Conservation (phyloP, 106 monocot genomes). For the Allium sativum region DNA sequence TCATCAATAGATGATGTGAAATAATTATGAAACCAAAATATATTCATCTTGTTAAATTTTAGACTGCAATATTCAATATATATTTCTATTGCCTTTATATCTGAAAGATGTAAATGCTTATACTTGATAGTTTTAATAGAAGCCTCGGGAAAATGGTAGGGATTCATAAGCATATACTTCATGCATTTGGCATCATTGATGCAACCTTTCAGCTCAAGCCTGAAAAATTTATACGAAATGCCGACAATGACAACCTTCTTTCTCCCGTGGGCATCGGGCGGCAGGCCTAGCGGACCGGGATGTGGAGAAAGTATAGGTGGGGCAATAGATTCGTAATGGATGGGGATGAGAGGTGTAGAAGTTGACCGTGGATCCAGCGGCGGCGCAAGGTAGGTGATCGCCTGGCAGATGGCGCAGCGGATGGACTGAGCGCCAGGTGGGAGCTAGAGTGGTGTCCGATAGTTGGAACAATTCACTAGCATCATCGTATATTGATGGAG, state of each 20-base stretch:
- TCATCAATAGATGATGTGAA: too few relatives aligned
- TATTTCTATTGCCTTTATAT: too few relatives aligned
- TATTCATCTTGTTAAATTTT: too few relatives aligned
- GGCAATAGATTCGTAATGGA: constrained; percentile 7
- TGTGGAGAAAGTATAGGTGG: neutral
- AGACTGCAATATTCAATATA: too few relatives aligned
- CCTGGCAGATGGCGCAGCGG: constrained; percentile 50
- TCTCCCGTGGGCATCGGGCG: constrained; percentile 22
- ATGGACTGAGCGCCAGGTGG: constrained; percentile 32
- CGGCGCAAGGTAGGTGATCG: constrained; percentile 37
- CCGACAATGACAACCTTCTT: constrained; percentile 59
- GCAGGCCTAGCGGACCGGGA: neutral
- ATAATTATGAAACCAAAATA: too few relatives aligned
- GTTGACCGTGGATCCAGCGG: too few relatives aligned
- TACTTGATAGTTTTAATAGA: too few relatives aligned
- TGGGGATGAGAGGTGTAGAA: constrained; percentile 5
- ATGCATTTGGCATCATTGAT: constrained; percentile 71
- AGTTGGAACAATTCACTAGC: constrained; percentile 39
- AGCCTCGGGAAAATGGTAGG: constrained; percentile 41
- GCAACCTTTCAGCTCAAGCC: constrained; percentile 57
- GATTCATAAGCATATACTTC: constrained; percentile 43
- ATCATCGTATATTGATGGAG: too few relatives aligned
- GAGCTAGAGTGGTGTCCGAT: constrained; percentile 32
- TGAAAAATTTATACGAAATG: constrained; percentile 40
- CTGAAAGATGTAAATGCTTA: too few relatives aligned